Evolutionary conservation across 768 basidiomycete species (phyloP), one percentile per base, ranked within the genome.

Genomic region (Suillus subaureus): DNA sequence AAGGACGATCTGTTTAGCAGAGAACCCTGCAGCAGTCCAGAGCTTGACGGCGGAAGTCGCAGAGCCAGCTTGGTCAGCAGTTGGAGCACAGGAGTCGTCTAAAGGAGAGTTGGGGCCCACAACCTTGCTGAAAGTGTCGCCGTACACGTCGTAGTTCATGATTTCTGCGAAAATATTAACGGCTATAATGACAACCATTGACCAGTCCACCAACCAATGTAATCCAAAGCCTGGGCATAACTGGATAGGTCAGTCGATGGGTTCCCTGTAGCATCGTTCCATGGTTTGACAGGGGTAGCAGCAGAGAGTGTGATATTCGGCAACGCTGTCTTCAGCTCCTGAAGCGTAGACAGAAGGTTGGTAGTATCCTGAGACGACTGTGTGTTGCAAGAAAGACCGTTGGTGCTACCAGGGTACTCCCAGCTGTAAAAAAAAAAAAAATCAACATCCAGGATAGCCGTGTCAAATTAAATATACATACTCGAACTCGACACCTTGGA

Each of bases 71-170:
- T 87, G 89, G 64, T 87, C 78, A 11, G 75, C 76, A 1, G 82
- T 69, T 45, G 88, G 77, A 0, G 87, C 86, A 74, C 96, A 97
- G 0, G 84, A 81, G 77, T 97, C 90, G 66, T 89, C 81, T 43
- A 97, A 81, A 6, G 96, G 95, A 2, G 96, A 89, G 75, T 93
- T 94, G 16, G 96, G 87, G 1, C 94, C 94, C 58, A 85, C 82
- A 68, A 88, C 75, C 67, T 79, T 75, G 64, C 82, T 81, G 73
- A 83, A 84, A 28, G 82, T 79, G 40, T 60, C 58, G 21, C 88
- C 86, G 70, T 79, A 83, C 62, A 90, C 75, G 69, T 91, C 90
- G 76, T 91, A 91, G 74, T 87, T 88, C 90, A 91, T 91, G 61
- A 89, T 78, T 63, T 78, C 85, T 81, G 72, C 78, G 81, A 77